Base-by-base conservation (phyloP, 164 flowering plant genomes). In the Aristolochia fimbriata region DNA sequence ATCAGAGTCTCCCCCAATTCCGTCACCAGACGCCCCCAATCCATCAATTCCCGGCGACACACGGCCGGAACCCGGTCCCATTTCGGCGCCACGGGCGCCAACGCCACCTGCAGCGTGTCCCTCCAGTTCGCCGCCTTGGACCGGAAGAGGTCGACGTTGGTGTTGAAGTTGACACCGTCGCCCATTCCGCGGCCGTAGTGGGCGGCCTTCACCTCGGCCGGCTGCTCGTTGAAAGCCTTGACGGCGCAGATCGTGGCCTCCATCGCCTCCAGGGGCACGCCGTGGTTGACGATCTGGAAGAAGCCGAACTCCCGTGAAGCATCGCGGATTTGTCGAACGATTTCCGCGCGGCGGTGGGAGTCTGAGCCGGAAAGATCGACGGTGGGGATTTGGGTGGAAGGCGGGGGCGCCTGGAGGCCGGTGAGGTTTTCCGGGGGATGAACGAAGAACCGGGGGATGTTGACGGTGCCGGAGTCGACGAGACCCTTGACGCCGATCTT, bases 221-320 rank as follows among this genome's bases (percentile, higher is more conserved):
- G 9, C 57, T 37, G 43, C 43, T 82, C 82, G 37, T 62, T 24
- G 53, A 82, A 82, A 50, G 73, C 53, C 0, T 65, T 43, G 0
- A 67, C 56, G 6, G 76, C 87, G 14, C 57, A 30, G 27, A 73
- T 61, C 76, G 78, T 74, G 62, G 72, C 81, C 3, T 78, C 78
- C 63, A 83, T 1, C 1, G 74, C 65, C 1, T 13, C 20, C 9
- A 2, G 21, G 0, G 80, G 76, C 9, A 83, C 64, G 16, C 80
- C 81, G 67, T 83, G 87, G 56, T 80, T 80, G 20, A 78, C 58
- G 48, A 80, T 70, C 48, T 80, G 80, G 59, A 83, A 77, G 63
- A 83, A 77, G 0, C 84, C 87, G 78, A 75, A 72, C 0, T 48
- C 69, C 70, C 70, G 74, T 0, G 67, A 60, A 6, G 84, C 83